Percentiles rank a stretch among this genome's conserved stretches.
phyloP scores from a whole-genome alignment of 495 filamentous ascomycete species.

The Aspergillus asperescens region DNA sequence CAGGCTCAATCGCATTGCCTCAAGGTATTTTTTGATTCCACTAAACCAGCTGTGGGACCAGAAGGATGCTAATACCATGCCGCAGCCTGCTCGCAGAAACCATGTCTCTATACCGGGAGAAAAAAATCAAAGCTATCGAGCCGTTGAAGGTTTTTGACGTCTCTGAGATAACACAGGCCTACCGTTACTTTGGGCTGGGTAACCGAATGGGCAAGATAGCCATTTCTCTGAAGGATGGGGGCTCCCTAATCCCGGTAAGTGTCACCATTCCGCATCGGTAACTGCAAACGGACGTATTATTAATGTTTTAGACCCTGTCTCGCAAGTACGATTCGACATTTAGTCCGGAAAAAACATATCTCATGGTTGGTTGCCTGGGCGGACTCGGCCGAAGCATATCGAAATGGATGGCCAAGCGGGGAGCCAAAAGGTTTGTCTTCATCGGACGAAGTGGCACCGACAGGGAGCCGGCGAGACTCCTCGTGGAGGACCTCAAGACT shows the following conservation, averaged over 20 bases:
- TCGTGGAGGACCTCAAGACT: slow-evolving; percentile 28
- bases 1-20: too few species aligned
- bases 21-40: too few species aligned
- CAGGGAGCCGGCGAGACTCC: slow-evolving; percentile 15
- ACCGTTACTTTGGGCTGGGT: not conserved
- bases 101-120: not conserved
- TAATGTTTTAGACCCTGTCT: too few species aligned
- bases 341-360: slow-evolving; percentile 26
- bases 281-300: too few species aligned
- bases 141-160: not conserved
- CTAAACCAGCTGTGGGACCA: too few species aligned
- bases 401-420: slow-evolving; percentile 51
- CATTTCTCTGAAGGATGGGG: not conserved
- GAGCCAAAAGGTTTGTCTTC: slow-evolving; percentile 52
- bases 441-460: slow-evolving; percentile 21
- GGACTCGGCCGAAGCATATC: slow-evolving; percentile 54
- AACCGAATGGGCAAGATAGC: not conserved
- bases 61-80: too few species aligned
- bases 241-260: not conserved
- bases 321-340: not conserved
- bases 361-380: slow-evolving; percentile 47
- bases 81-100: too few species aligned
- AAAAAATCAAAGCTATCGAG: not conserved
- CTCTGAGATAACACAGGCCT: not conserved
- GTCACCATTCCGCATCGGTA: too few species aligned